Evolutionary conservation across 768 basidiomycete species (phyloP).

Genomic region (Chalciporus sphaerocephalus): DNA sequence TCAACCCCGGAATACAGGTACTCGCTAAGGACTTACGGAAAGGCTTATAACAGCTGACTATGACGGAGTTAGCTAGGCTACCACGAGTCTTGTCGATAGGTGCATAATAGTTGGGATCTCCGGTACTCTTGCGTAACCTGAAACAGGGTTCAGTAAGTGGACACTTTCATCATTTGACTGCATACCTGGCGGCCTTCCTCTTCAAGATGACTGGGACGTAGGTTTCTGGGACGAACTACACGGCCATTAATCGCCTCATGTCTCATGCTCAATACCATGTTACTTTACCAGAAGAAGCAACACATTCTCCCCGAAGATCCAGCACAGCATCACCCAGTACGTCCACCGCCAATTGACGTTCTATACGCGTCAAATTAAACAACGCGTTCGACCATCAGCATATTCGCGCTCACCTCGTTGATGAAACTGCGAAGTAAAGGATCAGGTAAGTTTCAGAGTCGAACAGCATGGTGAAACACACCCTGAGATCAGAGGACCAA

Average conservation of each 20-base stretch:
- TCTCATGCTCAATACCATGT: no score
- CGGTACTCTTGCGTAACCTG: slow-evolving; percentile 51
- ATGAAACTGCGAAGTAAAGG: slow-evolving; percentile 49
- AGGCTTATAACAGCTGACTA: slow-evolving; percentile 61
- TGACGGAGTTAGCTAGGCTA: slow-evolving; percentile 44
- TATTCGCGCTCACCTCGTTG: slow-evolving; percentile 47
- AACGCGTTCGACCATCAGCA: not conserved
- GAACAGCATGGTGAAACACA: slow-evolving; percentile 28
- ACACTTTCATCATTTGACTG: not conserved
- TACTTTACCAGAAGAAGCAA: slow-evolving; percentile 48
- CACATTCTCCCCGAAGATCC: slow-evolving; percentile 54
- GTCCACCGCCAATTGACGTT: slow-evolving; percentile 72
- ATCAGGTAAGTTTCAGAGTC: not conserved
- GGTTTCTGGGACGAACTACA: slow-evolving; percentile 67
- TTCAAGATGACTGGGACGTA: slow-evolving; percentile 58
- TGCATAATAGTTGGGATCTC: slow-evolving; percentile 51
- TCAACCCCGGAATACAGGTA: not conserved
- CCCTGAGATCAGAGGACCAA: slow-evolving; percentile 57
- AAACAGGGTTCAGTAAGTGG: not conserved
- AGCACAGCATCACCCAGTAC: slow-evolving; percentile 65
- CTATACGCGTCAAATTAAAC: slow-evolving; percentile 27
- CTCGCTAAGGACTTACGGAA: slow-evolving; percentile 50
- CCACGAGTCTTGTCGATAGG: slow-evolving; percentile 51
- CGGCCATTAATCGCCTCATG: not conserved
- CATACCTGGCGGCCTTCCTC: slow-evolving; percentile 53